Evolutionary conservation across 768 basidiomycete species (phyloP).

Genomic region (Tremella yokohamensis): DNA sequence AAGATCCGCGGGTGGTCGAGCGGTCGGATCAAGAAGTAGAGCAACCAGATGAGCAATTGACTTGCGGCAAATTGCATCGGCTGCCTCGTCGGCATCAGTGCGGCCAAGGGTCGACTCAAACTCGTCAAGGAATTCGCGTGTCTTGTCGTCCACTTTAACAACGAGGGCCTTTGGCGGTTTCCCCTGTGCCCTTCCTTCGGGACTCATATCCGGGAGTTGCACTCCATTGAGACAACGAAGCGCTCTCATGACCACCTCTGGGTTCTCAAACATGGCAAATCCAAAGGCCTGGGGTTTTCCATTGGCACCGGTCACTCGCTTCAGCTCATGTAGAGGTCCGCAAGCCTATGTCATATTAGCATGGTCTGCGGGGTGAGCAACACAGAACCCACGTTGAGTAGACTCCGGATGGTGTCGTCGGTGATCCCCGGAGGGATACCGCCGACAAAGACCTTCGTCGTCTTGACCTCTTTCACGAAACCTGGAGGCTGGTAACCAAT

Average conservation of each 20-base stretch:
- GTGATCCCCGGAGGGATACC: conserved; percentile 91
- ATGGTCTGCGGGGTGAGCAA: too few species aligned
- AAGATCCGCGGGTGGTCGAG: conserved; percentile 60
- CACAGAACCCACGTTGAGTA: conserved; percentile 73
- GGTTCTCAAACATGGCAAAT: conserved; percentile 92
- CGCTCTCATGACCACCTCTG: conserved; percentile 80
- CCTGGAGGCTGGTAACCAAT: conserved; percentile 34
- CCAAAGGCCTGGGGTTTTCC: conserved; percentile 96
- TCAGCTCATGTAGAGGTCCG: conserved; percentile 83
- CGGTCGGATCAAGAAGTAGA: conserved; percentile 69
- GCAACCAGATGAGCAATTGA: conserved; percentile 57
- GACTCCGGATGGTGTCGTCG: conserved; percentile 71
- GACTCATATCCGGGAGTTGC: conserved; percentile 60
- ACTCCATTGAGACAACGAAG: conserved; percentile 63
- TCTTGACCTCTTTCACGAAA: conserved; percentile 54
- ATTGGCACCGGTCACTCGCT: conserved; percentile 83
- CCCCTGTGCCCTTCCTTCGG: conserved; percentile 53
- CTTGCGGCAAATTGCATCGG: conserved; percentile 62
- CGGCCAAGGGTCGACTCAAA: conserved; percentile 74
- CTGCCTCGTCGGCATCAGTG: conserved; percentile 74
- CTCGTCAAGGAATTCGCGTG: conserved; percentile 77
- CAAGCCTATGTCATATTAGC: conserved; percentile 62
- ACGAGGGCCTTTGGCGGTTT: conserved; percentile 62
- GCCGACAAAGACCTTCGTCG: conserved; percentile 80
- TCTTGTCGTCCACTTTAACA: conserved; percentile 97